These are phyloP conservation scores for Malassezia nana DNA, from an alignment of 1,284 basidiomycete genomes.

Conservation along the genomic window DNA sequence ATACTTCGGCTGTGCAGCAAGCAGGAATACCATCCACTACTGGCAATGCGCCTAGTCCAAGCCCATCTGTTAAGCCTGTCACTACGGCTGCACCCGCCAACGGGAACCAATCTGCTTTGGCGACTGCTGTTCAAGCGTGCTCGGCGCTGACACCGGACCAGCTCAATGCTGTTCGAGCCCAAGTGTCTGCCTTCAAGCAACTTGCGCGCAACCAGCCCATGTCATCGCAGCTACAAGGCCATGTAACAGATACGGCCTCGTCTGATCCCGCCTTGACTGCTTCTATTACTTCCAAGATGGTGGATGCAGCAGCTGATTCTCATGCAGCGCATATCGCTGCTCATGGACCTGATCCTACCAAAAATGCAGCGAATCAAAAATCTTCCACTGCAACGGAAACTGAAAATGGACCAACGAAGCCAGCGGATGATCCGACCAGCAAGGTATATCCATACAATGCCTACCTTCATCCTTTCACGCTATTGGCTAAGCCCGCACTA, in stretches of 20 bases:
- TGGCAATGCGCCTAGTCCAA: constrained; percentile 59
- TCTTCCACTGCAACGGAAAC: constrained; percentile 22
- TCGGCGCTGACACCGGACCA: constrained; percentile 54
- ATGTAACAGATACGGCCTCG: constrained; percentile 52
- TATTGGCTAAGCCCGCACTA: constrained; percentile 46
- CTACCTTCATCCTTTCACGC: constrained; percentile 71
- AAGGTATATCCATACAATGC: constrained; percentile 91
- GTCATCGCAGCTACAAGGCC: constrained; percentile 63
- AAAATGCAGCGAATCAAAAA: constrained; percentile 8
- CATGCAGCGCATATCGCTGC: constrained; percentile 58
- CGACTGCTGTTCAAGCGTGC: constrained; percentile 14
- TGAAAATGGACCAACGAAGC: constrained; percentile 30
- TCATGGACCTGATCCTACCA: constrained; percentile 28
- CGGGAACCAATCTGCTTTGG: not conserved
- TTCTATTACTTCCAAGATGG: constrained; percentile 66
- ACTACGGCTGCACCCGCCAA: constrained; percentile 43
- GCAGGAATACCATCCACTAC: constrained; percentile 21
- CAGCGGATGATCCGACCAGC: constrained; percentile 61
- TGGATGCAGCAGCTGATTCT: constrained; percentile 57
- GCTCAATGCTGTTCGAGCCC: constrained; percentile 70
- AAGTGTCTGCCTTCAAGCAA: constrained; percentile 81
- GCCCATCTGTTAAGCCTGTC: constrained; percentile 19
- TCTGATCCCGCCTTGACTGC: constrained; percentile 57
- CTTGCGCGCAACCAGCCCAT: constrained; percentile 69
- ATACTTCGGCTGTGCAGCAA: constrained; percentile 1